Evolutionary conservation across 345 rosid species (phyloP).

Genomic region (Erucastrum elatum): DNA sequence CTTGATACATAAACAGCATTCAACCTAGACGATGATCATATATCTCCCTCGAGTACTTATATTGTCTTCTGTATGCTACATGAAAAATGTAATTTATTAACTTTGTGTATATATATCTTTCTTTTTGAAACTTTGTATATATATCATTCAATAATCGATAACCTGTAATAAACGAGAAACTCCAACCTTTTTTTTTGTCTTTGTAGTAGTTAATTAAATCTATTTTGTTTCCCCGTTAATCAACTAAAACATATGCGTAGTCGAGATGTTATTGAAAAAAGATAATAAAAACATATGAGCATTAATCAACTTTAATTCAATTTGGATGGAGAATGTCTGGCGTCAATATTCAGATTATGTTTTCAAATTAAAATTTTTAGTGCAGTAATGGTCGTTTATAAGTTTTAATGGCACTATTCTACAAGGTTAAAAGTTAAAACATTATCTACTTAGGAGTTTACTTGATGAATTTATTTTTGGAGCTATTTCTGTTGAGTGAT

Average conservation of each 20-base stretch:
- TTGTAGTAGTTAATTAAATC: background rate
- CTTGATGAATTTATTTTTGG: background rate
- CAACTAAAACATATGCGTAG: too few species aligned
- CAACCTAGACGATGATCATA: background rate
- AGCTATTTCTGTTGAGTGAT: background rate
- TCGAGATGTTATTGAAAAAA: too few species aligned
- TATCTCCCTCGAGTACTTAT: background rate
- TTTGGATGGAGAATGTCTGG: too few species aligned
- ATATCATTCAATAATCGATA: background rate
- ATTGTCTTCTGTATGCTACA: background rate
- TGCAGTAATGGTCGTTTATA: too few species aligned
- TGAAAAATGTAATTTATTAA: background rate
- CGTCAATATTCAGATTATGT: too few species aligned
- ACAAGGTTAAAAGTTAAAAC: too few species aligned
- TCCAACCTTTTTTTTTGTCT: background rate
- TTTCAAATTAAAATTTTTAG: too few species aligned
- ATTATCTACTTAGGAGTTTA: too few species aligned
- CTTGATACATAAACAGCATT: background rate
- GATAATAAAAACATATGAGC: too few species aligned
- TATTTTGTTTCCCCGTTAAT: background rate
- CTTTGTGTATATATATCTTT: conserved; percentile 6
- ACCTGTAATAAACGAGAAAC: background rate
- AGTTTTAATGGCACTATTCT: too few species aligned
- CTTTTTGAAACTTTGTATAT: background rate
- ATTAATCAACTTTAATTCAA: too few species aligned